phyloP scores from a whole-genome alignment of 2,329 filamentous ascomycete genomes.

The Cryphonectria japonica region DNA sequence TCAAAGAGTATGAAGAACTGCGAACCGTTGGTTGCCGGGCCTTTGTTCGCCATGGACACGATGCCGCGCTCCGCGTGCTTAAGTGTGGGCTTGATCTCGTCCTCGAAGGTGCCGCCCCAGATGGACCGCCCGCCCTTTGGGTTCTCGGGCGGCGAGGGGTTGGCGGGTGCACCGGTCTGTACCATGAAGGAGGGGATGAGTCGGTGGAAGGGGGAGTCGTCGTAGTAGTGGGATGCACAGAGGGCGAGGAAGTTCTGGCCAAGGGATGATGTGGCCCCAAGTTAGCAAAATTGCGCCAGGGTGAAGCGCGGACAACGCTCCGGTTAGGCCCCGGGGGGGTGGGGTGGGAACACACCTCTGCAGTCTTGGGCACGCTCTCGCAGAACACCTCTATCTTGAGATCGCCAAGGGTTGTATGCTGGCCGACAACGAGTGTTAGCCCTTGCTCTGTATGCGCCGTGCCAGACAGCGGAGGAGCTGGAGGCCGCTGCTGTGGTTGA shows the following conservation, averaged over 20 bases:
- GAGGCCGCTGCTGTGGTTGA: neutral
- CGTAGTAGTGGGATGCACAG: constrained; percentile 78
- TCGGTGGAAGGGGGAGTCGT: constrained; percentile 76
- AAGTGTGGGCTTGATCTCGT: constrained; percentile 76
- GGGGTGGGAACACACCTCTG: constrained; percentile 61
- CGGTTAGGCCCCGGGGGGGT: neutral
- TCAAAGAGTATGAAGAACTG: constrained; percentile 85
- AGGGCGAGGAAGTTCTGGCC: constrained; percentile 82
- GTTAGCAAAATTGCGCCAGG: constrained; percentile 14
- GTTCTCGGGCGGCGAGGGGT: constrained; percentile 55
- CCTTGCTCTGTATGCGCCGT: neutral
- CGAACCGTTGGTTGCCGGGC: constrained; percentile 72
- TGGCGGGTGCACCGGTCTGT: constrained; percentile 70
- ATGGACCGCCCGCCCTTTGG: constrained; percentile 74
- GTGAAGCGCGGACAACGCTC: neutral
- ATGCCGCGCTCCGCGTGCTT: constrained; percentile 71
- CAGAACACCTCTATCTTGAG: constrained; percentile 97
- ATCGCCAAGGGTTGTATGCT: constrained; percentile 87
- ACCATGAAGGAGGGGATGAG: constrained; percentile 81
- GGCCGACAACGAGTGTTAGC: constrained; percentile 54
- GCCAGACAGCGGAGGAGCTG: neutral
- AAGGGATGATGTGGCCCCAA: neutral
- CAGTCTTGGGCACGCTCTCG: constrained; percentile 89
- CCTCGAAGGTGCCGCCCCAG: constrained; percentile 74
- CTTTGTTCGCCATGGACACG: constrained; percentile 80